These are phyloP conservation scores for Eucalyptus cloeziana DNA, from an alignment of 345 rosid genomes.

Conservation along the genomic window DNA sequence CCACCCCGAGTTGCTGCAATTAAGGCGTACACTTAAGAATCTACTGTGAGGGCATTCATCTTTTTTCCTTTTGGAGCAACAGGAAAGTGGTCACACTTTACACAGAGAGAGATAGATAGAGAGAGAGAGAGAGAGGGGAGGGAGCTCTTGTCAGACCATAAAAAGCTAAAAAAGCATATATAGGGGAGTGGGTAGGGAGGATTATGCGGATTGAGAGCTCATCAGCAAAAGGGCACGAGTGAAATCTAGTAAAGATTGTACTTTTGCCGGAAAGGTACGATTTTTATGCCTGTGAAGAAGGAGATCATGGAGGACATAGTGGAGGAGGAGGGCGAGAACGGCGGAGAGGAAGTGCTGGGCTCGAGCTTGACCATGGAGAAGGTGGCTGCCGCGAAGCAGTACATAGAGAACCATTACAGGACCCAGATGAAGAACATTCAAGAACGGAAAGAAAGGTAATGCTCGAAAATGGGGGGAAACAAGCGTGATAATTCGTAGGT, in stretches of 20 bases:
- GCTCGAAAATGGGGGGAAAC: not conserved
- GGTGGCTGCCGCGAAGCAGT: constrained; percentile 96
- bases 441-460: constrained; percentile 85
- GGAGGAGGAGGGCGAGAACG: constrained; percentile 21
- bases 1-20: not conserved
- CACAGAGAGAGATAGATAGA: not conserved
- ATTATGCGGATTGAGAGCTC: not conserved
- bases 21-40: not conserved
- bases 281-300: constrained; percentile 4
- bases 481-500: not conserved
- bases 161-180: not conserved
- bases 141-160: not conserved
- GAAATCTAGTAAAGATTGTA: not conserved
- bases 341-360: constrained; percentile 57
- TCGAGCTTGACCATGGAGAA: constrained; percentile 98
- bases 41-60: not conserved
- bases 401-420: constrained; percentile 92
- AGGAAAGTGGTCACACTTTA: not conserved
- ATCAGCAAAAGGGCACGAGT: not conserved
- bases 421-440: constrained; percentile 85
- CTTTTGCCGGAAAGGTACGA: not conserved
- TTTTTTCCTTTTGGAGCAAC: not conserved
- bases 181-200: not conserved
- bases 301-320: constrained; percentile 1
- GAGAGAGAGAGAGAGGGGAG: not conserved